A percentile compares a stretch with the other conserved stretches of the same genome.
These are phyloP conservation scores for Clitocybe nebularis DNA, from an alignment of 1,284 basidiomycete genomes.

Conservation along the genomic window DNA sequence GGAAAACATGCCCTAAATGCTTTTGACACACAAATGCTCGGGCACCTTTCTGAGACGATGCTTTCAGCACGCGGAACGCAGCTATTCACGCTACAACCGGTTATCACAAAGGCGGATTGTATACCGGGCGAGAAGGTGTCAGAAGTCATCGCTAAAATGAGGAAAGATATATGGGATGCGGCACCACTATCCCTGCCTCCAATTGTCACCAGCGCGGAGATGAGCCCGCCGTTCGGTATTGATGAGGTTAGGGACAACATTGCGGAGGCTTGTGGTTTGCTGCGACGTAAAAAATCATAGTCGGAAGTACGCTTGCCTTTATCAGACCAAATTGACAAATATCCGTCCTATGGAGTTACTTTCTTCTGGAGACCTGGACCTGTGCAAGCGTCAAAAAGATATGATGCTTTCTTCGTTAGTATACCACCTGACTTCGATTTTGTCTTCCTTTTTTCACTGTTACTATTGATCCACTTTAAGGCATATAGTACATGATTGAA, in stretches of 20 bases:
- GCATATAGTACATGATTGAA: too few species aligned
- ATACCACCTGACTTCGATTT: too few species aligned
- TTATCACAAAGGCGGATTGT: conserved; percentile 68
- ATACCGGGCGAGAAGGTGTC: conserved; percentile 30
- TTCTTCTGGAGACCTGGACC: too few species aligned
- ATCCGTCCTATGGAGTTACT: too few species aligned
- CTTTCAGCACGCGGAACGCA: conserved; percentile 34
- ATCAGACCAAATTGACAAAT: too few species aligned
- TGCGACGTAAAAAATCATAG: too few species aligned
- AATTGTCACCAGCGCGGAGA: conserved; percentile 51
- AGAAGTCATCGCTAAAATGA: conserved; percentile 29
- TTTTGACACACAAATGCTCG: conserved; percentile 59
- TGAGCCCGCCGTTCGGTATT: conserved; percentile 50
- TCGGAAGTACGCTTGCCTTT: too few species aligned
- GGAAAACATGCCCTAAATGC: conserved; percentile 57
- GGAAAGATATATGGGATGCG: conserved; percentile 41
- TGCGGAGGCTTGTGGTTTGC: conserved; percentile 45
- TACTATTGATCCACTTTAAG: too few species aligned
- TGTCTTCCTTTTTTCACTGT: too few species aligned
- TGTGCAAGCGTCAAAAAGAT: too few species aligned
- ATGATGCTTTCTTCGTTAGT: too few species aligned
- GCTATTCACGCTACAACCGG: conserved; percentile 58
- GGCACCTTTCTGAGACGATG: conserved; percentile 39
- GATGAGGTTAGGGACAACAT: conserved; percentile 54
- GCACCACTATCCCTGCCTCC: conserved; percentile 63